Percentiles rank a stretch among this genome's conserved stretches.
phyloP scores from a whole-genome alignment of 495 filamentous ascomycete genomes.

The Aspergillus taichungensis region DNA sequence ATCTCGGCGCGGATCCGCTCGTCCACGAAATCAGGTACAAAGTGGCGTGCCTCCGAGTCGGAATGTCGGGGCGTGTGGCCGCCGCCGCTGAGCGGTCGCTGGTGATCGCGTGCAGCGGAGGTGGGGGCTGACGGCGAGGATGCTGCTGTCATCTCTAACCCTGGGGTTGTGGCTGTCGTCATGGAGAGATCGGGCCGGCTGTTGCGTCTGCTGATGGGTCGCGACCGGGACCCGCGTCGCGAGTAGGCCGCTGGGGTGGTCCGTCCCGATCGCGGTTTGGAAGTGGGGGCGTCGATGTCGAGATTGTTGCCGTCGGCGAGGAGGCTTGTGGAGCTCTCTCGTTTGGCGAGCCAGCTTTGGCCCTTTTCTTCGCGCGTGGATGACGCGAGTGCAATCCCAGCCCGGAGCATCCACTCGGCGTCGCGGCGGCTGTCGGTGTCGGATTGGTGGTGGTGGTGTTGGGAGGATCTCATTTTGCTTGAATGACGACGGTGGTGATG shows the following conservation, averaged over 20 bases:
- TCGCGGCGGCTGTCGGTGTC: conserved; percentile 27
- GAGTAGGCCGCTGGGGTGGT: conserved; percentile 30
- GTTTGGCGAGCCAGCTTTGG: conserved; percentile 66
- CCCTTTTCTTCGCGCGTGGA: conserved; percentile 69
- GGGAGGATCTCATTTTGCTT: conserved; percentile 9
- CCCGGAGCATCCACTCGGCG: conserved; percentile 66
- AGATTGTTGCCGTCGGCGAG: conserved; percentile 41
- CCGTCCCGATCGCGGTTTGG: conserved; percentile 26
- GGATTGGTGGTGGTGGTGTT: conserved; percentile 3
- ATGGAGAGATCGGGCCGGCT: conserved; percentile 31
- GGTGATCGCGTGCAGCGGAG: too few relatives aligned
- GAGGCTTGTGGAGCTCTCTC: conserved; percentile 63
- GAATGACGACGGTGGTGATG: conserved; percentile 4
- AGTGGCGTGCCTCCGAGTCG: conserved; percentile 1
- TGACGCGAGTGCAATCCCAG: conserved; percentile 61
- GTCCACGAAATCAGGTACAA: conserved; percentile 37
- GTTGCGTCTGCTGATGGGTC: conserved; percentile 21
- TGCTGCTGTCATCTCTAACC: not conserved
- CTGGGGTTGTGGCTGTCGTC: conserved; percentile 4
- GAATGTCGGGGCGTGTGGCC: too few relatives aligned
- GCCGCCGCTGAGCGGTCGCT: too few relatives aligned
- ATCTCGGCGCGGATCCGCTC: conserved; percentile 38
- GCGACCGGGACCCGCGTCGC: conserved; percentile 25
- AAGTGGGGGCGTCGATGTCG: conserved; percentile 6
- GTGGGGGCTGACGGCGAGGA: conserved; percentile 2